Percentiles rank a stretch among this genome's conserved stretches.
Conservation (phyloP, 176 grass and related monocot genomes). For the Carex parvula region DNA sequence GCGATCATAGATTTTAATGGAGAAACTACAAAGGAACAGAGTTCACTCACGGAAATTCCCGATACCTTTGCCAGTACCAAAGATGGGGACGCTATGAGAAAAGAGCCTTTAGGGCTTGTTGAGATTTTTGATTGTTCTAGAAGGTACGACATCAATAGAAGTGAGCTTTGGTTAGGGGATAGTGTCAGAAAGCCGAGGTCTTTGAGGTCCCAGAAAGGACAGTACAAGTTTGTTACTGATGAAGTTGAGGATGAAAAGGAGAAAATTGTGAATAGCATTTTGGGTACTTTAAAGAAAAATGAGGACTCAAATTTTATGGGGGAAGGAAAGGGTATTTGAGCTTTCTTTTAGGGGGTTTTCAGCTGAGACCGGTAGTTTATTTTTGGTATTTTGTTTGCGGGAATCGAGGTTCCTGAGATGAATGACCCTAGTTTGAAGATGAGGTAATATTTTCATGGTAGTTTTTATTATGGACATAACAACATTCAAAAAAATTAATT, state of each 20-base stretch:
- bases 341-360: background rate
- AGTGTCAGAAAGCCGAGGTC: background rate
- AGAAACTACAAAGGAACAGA: background rate
- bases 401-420: background rate
- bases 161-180: background rate
- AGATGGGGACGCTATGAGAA: background rate
- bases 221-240: constrained; percentile 20
- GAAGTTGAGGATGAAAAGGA: constrained; percentile 1
- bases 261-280: constrained; percentile 22
- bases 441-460: background rate
- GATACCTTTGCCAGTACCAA: constrained; percentile 2
- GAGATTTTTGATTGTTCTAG: constrained; percentile 22
- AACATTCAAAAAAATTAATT: background rate
- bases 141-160: background rate
- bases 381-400: background rate
- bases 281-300: constrained; percentile 11
- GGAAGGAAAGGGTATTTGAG: constrained; percentile 12
- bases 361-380: background rate
- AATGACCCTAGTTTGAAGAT: background rate
- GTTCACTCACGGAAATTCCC: constrained; percentile 3
- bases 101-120: constrained; percentile 1
- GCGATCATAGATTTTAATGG: background rate
- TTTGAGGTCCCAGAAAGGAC: constrained; percentile 14
- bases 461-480: background rate
- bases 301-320: background rate